Conservation (phyloP, 1,139 yeast species). For the Debaryomycetaceae sp. region DNA sequence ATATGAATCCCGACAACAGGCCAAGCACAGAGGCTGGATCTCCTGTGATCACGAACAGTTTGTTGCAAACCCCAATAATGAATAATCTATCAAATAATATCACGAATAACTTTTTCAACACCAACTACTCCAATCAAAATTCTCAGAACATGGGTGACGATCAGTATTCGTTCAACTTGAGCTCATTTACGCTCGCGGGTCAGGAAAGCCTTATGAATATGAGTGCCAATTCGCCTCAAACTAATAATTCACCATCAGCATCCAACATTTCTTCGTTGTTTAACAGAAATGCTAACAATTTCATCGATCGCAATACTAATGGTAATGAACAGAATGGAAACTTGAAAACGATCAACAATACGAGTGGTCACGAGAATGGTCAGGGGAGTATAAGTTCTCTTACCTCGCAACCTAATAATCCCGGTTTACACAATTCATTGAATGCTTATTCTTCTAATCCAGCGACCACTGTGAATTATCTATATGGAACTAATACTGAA, state of each 20-base stretch:
- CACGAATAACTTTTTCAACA: slow-evolving; percentile 33
- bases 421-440: slow-evolving; percentile 23
- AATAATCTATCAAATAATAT: slow-evolving; percentile 30
- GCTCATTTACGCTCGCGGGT: slow-evolving; percentile 27
- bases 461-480: slow-evolving; percentile 36
- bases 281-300: slow-evolving; percentile 10
- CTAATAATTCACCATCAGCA: not conserved
- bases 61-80: slow-evolving; percentile 31
- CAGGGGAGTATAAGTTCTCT: not conserved
- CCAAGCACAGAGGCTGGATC: not conserved
- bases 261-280: slow-evolving; percentile 20
- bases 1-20: not conserved
- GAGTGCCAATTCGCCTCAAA: not conserved
- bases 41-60: slow-evolving; percentile 10
- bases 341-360: slow-evolving; percentile 3
- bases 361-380: not conserved
- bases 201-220: slow-evolving; percentile 12
- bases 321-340: slow-evolving; percentile 1
- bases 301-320: slow-evolving; percentile 11
- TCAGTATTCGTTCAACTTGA: slow-evolving; percentile 32
- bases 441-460: slow-evolving; percentile 34
- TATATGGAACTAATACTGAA: slow-evolving; percentile 44
- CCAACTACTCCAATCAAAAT: slow-evolving; percentile 18
- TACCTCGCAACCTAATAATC: slow-evolving; percentile 14
- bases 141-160: slow-evolving; percentile 21